Evolutionary conservation across 2,329 filamentous ascomycete species (phyloP), one percentile per base, ranked within the genome.

Genomic region (Sporothrix euskadiensis): DNA sequence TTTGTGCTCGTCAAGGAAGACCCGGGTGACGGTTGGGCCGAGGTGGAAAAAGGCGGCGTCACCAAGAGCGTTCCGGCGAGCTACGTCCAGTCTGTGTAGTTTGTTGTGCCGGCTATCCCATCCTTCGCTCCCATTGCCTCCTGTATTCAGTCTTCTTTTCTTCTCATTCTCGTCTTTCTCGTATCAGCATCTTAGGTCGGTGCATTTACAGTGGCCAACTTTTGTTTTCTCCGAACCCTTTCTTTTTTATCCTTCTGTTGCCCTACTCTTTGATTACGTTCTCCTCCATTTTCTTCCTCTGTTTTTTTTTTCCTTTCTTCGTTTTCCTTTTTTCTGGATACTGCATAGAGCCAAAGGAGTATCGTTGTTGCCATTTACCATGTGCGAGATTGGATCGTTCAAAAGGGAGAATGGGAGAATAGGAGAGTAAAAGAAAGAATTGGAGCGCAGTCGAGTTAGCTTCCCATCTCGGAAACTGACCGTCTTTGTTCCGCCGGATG

Each of bases 51-150:
- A 82, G 94, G 93, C 22, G 94, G 94, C 1, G 85, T 90, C 56
- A 93, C 91, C 68, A 94, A 90, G 80, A 97, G 94, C 81, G 96
- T 99, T 71, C 96, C 96, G 63, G 94, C 94, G 52, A 97, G 94
- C 81, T 99, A 98, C 84, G 88, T 98, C 74, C 92, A 94, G 82
- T 88, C 91, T 79, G 89, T 93, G 69, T 92, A 84, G 1, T 10
- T 61, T 26, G 39, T 16, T 59, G 19, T 39, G 35, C 19, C 41
- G 3, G 35, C 49, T n/a, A 22, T 69, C 4, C 32, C 19, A 10
- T 54, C 12, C 22, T 16, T 35, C 39, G 8, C 41, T 44, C 35
- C 32, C 35, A 6, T 47, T n/a, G 4, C n/a, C 16, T 41, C 54
- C 26, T 49, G 14, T 22, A 6, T 32, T 35, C 16, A 47, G n/a